A percentile compares a stretch with the other conserved stretches of the same genome.
Conservation (phyloP, 1,139 yeast species). For the Kurtzmaniella quercitrusa region DNA sequence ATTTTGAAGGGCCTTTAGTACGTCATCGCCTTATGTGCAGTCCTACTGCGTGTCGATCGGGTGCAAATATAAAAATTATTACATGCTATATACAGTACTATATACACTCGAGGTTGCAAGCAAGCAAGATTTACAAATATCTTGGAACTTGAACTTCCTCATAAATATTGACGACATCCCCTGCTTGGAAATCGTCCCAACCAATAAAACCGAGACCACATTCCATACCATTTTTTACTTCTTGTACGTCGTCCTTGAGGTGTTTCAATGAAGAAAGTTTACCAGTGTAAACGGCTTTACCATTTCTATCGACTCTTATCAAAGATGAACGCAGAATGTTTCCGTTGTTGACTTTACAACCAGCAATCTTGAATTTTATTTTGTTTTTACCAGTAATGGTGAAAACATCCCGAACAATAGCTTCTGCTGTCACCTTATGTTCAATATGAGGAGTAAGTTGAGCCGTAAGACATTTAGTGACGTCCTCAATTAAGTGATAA, state of each 20-base stretch:
- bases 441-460: slow-evolving; percentile 67
- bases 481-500: slow-evolving; percentile 83
- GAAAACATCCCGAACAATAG: slow-evolving; percentile 69
- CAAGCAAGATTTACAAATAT: slow-evolving; percentile 41
- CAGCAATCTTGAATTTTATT: slow-evolving; percentile 66
- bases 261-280: slow-evolving; percentile 71
- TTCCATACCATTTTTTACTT: slow-evolving; percentile 80
- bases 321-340: slow-evolving; percentile 52
- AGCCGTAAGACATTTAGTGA: slow-evolving; percentile 59
- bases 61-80: background rate
- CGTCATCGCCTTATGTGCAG: background rate
- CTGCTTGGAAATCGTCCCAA: slow-evolving; percentile 70
- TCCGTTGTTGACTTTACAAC: slow-evolving; percentile 81
- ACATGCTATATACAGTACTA: slow-evolving; percentile 3
- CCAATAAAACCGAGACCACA: slow-evolving; percentile 79
- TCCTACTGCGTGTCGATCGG: too few relatives aligned
- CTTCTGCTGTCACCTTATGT: slow-evolving; percentile 66
- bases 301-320: slow-evolving; percentile 62
- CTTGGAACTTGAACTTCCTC: slow-evolving; percentile 70
- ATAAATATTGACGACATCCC: slow-evolving; percentile 71
- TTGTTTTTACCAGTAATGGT: slow-evolving; percentile 52
- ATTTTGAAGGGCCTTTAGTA: background rate
- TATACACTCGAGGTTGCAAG: too few relatives aligned
- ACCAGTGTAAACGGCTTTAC: slow-evolving; percentile 60
- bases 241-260: slow-evolving; percentile 74